Evolutionary conservation across 331 rosid species (phyloP).

Genomic region (Dryas integrifolia): DNA sequence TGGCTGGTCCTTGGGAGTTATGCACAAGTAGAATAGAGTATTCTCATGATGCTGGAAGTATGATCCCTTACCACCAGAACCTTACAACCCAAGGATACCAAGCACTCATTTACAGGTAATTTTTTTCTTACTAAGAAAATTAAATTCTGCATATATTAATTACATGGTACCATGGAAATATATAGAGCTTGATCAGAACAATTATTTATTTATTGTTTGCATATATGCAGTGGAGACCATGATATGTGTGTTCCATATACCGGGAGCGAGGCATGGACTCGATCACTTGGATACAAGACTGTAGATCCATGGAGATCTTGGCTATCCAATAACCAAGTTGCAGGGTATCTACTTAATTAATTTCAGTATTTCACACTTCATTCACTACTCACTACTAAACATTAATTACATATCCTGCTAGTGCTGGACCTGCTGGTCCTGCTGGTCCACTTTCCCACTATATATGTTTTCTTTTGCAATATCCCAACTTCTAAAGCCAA

Average conservation of each 20-base stretch:
- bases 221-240: slow-evolving; percentile 50
- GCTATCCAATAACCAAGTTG: slow-evolving; percentile 38
- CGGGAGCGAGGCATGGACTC: slow-evolving; percentile 53
- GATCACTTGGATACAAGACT: slow-evolving; percentile 44
- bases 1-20: slow-evolving; percentile 42
- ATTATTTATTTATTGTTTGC: no score
- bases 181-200: no score
- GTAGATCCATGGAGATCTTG: slow-evolving; percentile 49
- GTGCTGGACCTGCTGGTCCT: no score
- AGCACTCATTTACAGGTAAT: slow-evolving; percentile 45
- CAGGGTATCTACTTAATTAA: slow-evolving; percentile 30
- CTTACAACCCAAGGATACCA: slow-evolving; percentile 42
- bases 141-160: neutral
- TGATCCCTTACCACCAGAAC: slow-evolving; percentile 48
- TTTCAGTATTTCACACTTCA: no score
- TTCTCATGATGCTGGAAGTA: slow-evolving; percentile 39
- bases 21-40: slow-evolving; percentile 33
- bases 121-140: neutral
- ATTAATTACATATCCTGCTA: no score
- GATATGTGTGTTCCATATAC: slow-evolving; percentile 61
- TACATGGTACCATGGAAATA: neutral
- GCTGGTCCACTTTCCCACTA: no score
- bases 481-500: no score
- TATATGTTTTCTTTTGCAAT: no score
- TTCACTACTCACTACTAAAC: no score